Conservation (phyloP, 306 rosid species). For the Oemleria cerasiformis region DNA sequence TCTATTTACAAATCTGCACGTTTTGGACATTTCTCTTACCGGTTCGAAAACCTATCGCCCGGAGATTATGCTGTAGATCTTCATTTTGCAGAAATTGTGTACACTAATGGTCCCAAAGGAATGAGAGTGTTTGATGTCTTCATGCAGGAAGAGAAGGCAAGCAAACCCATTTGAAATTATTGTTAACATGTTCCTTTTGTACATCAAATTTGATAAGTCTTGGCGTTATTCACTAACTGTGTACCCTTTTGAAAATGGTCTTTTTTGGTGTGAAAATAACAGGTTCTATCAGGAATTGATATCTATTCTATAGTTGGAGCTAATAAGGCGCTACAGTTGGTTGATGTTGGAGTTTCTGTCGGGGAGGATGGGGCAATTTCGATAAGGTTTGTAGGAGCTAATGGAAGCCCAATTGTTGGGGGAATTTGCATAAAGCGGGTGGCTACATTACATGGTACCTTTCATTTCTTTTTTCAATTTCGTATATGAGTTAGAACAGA, state of each 20-base stretch:
- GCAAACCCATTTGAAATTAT: neutral
- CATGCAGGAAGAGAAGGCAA: constrained; percentile 31
- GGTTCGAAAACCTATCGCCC: constrained; percentile 16
- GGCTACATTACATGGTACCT: constrained; percentile 21
- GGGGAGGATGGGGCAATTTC: constrained; percentile 22
- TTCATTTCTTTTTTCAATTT: neutral
- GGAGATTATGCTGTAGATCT: constrained; percentile 31
- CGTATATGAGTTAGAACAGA: neutral
- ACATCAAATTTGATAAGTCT: neutral
- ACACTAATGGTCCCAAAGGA: constrained; percentile 30
- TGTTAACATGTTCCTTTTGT: neutral
- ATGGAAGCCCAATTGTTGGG: constrained; percentile 33
- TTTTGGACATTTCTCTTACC: constrained; percentile 24
- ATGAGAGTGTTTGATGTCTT: constrained; percentile 31
- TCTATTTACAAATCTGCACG: constrained; percentile 32
- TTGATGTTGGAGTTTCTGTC: constrained; percentile 25
- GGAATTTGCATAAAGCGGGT: constrained; percentile 24
- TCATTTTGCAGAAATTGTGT: constrained; percentile 27
- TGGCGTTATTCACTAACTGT: neutral
- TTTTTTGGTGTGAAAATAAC: constrained; percentile 3
- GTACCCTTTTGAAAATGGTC: neutral
- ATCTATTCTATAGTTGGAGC: constrained; percentile 30
- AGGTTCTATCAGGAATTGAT: constrained; percentile 29
- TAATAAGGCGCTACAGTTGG: constrained; percentile 21
- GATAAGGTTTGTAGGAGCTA: constrained; percentile 24